Evolutionary conservation across 805 yeast genomes (phyloP), one percentile per base, ranked within the genome.

Genomic region (Ogataea haglerorum): DNA sequence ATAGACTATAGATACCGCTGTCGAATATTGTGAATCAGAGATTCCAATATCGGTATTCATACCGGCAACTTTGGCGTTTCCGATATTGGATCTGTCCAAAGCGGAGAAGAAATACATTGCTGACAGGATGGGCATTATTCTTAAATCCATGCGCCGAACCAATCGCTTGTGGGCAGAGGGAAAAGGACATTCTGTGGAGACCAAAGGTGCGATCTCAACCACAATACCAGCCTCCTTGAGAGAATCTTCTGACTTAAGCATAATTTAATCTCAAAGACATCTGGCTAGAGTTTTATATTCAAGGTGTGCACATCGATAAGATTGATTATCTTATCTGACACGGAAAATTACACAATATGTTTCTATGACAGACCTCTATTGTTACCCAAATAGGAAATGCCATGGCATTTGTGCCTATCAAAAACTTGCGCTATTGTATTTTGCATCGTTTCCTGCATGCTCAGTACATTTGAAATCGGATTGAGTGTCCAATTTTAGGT

Each of bases 1-100:
- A 67, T 71, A 39, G 65, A 70, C 30, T 65, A 59, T 27, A 67
- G 59, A 17, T 68, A 60, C 31, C 67, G 62, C 57, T 63, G 59
- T 12, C 65, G 70, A 71, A 44, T 69, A 70, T 48, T 70, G 64
- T 35, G 52, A 49, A 10, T 72, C 73, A 6, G 46, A 40, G 36
- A 70, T 60, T 5, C 59, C 56, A 43, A 70, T 53, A 42, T 69
- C 74, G 12, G 56, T 55, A 47, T 67, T 69, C 40, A 70, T 52
- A 12, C 72, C 72, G 35, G 71, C 73, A 24, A 69, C 57, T 42
- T 71, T 57, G 2, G 75, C 75, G 43, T 68, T 61, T 6, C 73
- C 72, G 42, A 70, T 63, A 43, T 68, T 69, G 43, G 69, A 69
- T 36, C 76, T 52, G 51, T 70, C 76, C 49, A 70, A 54, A 42